Base-by-base conservation (phyloP, 2,329 filamentous ascomycete genomes). In the Ophiostoma montium region DNA sequence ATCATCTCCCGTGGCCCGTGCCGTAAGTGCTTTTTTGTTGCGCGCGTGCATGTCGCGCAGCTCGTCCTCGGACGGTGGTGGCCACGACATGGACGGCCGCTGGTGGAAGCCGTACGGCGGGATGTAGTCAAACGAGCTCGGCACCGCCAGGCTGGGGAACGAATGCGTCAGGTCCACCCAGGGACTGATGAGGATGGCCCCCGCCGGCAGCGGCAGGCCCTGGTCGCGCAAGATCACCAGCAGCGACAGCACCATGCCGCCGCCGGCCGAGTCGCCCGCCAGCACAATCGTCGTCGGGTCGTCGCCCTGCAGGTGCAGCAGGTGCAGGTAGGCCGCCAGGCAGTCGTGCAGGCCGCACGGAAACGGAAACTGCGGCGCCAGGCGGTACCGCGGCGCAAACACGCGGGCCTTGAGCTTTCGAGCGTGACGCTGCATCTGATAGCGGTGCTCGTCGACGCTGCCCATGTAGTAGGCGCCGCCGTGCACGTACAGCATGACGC, bases 101-200 rank as follows among this genome's bases (percentile, higher is more conserved):
- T 96, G 88, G 55, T 94, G 81, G 58, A 98, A 96, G 0, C 92
- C 92, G 56, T 82, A 74, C 1, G 80, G 67, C 5, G 92, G 92
- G 32, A 98, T 90, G 58, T 95, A 96, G 61, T 98, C 92, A 46
- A 86, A 65, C 1, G 78, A 76, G 46, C 77, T 80, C 36, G 87
- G 78, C 5, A 71, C 76, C 2, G 78, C 75, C n/a, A 95, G 75
- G 56, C 89, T 95, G 0, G 92, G 92, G 55, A 96, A 96, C 0
- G 89, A 95, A 62, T 96, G 90, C 0, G 87, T 94, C 48, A 96
- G 68, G 62, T 98, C 92, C 9, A 90, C 88, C 92, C 92, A 98
- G 1, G 92, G 92, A 46, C 87, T 95, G 47, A 96, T 85, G 36
- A 96, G 70, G 41, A 96, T 81, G 5, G 84, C 89, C 1, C 92